Evolutionary conservation across 108 stramenopile genomes (phyloP).

Genomic region (Bacterosira constricta): DNA sequence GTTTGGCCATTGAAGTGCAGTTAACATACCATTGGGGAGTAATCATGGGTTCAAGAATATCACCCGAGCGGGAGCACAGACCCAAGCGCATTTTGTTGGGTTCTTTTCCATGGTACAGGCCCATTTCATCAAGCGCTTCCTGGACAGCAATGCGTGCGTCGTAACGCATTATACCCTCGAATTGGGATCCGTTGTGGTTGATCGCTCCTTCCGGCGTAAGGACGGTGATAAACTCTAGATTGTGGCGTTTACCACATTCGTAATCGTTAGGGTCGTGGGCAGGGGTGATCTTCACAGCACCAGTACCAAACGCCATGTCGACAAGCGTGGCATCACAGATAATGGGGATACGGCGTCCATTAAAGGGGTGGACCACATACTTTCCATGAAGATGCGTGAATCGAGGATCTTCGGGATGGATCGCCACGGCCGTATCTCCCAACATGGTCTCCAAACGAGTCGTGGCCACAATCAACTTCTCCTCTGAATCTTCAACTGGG

Average conservation of each 20-base stretch:
- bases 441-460: conserved; percentile 99
- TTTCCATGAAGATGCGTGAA: conserved; percentile 99
- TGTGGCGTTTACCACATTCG: conserved; percentile 96
- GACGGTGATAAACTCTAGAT: conserved; percentile 92
- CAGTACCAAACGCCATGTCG: conserved; percentile 99
- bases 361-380: conserved; percentile 95
- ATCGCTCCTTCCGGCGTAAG: conserved; percentile 92
- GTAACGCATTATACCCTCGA: conserved; percentile 97
- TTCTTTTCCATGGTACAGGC: conserved; percentile 93
- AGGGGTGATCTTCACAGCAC: conserved; percentile 99
- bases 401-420: conserved; percentile 94
- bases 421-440: conserved; percentile 98
- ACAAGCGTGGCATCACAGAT: conserved; percentile 92
- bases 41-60: conserved; percentile 99
- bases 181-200: conserved; percentile 87
- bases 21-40: conserved; percentile 99
- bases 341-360: conserved; percentile 92
- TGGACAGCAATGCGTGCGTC: conserved; percentile 97
- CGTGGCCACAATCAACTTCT: conserved; percentile 96
- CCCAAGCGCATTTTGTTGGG: conserved; percentile 97
- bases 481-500: conserved; percentile 90
- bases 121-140: conserved; percentile 93
- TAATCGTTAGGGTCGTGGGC: conserved; percentile 99
- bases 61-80: conserved; percentile 95
- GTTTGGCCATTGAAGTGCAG: conserved; percentile 94